phyloP scores from a whole-genome alignment of 1,284 basidiomycete genomes.

The Melampsora americana region DNA sequence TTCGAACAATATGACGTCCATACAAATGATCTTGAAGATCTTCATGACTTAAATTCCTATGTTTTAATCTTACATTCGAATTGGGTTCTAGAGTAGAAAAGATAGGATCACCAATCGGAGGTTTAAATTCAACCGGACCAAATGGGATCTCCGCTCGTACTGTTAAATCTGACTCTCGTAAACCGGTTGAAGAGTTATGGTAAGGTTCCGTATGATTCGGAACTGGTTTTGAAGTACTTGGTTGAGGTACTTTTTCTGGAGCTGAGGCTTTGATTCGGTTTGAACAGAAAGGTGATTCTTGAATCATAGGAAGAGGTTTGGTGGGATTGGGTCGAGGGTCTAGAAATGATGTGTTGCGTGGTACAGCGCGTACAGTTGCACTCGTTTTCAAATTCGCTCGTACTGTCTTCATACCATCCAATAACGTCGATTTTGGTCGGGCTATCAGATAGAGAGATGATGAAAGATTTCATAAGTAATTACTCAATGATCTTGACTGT shows the following conservation, averaged over 20 bases:
- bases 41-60: constrained; percentile 68
- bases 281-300: constrained; percentile 7
- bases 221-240: background rate
- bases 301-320: background rate
- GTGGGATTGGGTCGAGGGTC: background rate
- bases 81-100: constrained; percentile 80
- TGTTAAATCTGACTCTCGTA: constrained; percentile 66
- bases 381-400: background rate
- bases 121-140: constrained; percentile 68
- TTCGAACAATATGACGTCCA: constrained; percentile 79
- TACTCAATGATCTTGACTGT: no score
- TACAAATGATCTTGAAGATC: constrained; percentile 76
- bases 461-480: no score
- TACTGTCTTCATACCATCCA: background rate
- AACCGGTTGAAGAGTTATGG: background rate
- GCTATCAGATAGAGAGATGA: background rate
- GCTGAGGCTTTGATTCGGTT: background rate
- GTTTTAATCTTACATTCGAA: constrained; percentile 79
- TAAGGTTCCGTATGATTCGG: background rate
- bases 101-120: constrained; percentile 65
- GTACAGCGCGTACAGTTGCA: background rate
- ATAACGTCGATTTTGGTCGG: background rate
- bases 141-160: constrained; percentile 70
- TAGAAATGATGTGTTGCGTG: background rate
- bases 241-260: background rate